These are phyloP conservation scores for Vigna trinervia DNA, from an alignment of 306 rosid genomes.

Conservation along the genomic window DNA sequence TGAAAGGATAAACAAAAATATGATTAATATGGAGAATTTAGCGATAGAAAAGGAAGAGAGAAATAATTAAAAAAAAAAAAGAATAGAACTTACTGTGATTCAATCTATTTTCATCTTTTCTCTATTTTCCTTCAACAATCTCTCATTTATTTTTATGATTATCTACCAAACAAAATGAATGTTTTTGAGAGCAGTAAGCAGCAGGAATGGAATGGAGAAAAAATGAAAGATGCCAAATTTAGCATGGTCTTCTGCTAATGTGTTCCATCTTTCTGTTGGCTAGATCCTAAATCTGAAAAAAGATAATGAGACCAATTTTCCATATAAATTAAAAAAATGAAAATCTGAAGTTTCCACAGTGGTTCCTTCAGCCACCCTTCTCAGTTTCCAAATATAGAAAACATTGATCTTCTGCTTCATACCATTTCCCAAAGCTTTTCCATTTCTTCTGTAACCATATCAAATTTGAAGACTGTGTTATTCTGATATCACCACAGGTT, in stretches of 20 bases:
- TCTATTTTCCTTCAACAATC: too few species aligned
- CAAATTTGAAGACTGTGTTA: constrained; percentile 40
- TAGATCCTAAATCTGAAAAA: constrained; percentile 46
- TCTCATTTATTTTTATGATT: too few species aligned
- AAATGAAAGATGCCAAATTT: constrained; percentile 27
- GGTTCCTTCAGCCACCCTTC: constrained; percentile 41
- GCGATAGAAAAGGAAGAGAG: too few species aligned
- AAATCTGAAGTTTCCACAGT: constrained; percentile 20
- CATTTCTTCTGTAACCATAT: constrained; percentile 35
- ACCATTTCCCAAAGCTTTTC: constrained; percentile 40
- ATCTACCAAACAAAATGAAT: too few species aligned
- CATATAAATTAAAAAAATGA: background rate
- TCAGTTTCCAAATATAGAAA: constrained; percentile 53
- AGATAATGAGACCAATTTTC: constrained; percentile 2
- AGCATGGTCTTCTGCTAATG: background rate
- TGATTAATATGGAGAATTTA: too few species aligned
- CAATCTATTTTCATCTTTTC: too few species aligned
- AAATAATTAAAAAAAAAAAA: too few species aligned
- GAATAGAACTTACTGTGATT: too few species aligned
- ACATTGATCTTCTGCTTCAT: constrained; percentile 30
- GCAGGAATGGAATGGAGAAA: constrained; percentile 26
- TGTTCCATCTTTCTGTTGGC: background rate
- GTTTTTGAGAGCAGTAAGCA: background rate
- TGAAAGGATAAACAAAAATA: too few species aligned
- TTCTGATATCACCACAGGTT: constrained; percentile 21